Evolutionary conservation across 495 filamentous ascomycete genomes (phyloP).

Genomic region (Aspergillus sclerotioniger): DNA sequence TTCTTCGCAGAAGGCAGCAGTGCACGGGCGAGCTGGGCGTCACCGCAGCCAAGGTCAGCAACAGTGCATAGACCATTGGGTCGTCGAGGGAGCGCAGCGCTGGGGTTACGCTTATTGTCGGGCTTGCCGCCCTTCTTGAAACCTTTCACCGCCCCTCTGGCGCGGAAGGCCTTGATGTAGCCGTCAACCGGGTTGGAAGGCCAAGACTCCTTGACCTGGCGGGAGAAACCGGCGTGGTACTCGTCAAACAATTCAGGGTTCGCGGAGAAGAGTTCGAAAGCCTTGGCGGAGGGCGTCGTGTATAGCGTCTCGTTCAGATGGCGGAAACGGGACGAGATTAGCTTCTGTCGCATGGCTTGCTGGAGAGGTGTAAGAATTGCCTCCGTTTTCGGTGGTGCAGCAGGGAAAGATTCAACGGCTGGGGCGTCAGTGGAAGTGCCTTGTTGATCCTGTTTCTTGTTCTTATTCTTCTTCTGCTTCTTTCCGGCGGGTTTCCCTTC

Average conservation of each 20-base stretch:
- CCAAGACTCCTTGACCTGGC: conserved; percentile 87
- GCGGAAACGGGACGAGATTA: conserved; percentile 91
- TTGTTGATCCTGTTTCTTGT: conserved; percentile 28
- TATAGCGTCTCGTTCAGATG: conserved; percentile 96
- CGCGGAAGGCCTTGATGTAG: conserved; percentile 67
- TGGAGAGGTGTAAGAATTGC: conserved; percentile 84
- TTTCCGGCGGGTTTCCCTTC: conserved; percentile 27
- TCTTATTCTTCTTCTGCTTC: conserved; percentile 40
- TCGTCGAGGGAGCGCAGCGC: conserved; percentile 46
- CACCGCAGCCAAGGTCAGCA: conserved; percentile 81
- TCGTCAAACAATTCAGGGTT: conserved; percentile 89
- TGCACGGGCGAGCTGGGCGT: conserved; percentile 63
- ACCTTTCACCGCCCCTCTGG: conserved; percentile 46
- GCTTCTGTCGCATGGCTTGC: conserved; percentile 87
- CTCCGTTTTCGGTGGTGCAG: conserved; percentile 32
- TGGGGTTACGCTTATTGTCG: conserved; percentile 25
- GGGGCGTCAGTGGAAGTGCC: conserved; percentile 20
- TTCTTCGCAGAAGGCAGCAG: conserved; percentile 56
- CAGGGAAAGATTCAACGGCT: conserved; percentile 26
- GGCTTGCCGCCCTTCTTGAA: conserved; percentile 37
- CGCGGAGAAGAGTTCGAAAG: conserved; percentile 71
- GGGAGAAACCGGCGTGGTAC: conserved; percentile 92
- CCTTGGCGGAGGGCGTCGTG: conserved; percentile 78
- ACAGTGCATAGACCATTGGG: conserved; percentile 67
- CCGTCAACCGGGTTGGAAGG: conserved; percentile 90